Conservation (phyloP, 768 basidiomycete genomes). For the Lyophyllum shimeji region DNA sequence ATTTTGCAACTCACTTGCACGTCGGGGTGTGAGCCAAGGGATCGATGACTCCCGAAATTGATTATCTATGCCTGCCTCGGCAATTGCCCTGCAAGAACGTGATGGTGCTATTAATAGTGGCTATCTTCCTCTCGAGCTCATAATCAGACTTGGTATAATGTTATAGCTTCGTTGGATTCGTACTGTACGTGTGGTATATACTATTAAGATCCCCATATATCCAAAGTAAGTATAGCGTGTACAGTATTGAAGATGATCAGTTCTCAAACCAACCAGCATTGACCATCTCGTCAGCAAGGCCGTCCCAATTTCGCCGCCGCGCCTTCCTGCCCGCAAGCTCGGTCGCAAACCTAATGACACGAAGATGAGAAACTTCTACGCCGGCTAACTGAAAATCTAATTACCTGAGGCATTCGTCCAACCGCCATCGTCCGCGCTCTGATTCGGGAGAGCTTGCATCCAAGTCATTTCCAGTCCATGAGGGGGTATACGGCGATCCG, state of each 20-base stretch:
- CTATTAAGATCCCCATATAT: neutral
- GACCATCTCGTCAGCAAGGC: conserved; percentile 72
- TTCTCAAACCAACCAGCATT: conserved; percentile 74
- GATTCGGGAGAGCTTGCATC: conserved; percentile 31
- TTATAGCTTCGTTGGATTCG: no score
- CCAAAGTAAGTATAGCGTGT: neutral
- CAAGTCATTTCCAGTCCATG: conserved; percentile 39
- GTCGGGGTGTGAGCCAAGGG: neutral
- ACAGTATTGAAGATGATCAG: conserved; percentile 9
- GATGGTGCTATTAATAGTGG: no score
- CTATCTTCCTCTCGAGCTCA: no score
- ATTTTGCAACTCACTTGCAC: neutral
- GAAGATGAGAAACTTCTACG: neutral
- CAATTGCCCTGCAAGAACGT: neutral
- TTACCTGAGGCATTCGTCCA: conserved; percentile 82
- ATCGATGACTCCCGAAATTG: neutral
- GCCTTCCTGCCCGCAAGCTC: conserved; percentile 80
- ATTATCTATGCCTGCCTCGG: neutral
- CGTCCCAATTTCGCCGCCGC: conserved; percentile 59
- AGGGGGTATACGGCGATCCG: conserved; percentile 75
- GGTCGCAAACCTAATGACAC: conserved; percentile 66
- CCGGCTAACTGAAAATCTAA: conserved; percentile 13
- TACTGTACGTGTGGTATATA: neutral
- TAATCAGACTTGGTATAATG: neutral
- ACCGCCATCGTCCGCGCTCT: conserved; percentile 61